These are phyloP conservation scores for Claviceps monticola DNA, from an alignment of 2,329 filamentous ascomycete genomes.

Conservation along the genomic window DNA sequence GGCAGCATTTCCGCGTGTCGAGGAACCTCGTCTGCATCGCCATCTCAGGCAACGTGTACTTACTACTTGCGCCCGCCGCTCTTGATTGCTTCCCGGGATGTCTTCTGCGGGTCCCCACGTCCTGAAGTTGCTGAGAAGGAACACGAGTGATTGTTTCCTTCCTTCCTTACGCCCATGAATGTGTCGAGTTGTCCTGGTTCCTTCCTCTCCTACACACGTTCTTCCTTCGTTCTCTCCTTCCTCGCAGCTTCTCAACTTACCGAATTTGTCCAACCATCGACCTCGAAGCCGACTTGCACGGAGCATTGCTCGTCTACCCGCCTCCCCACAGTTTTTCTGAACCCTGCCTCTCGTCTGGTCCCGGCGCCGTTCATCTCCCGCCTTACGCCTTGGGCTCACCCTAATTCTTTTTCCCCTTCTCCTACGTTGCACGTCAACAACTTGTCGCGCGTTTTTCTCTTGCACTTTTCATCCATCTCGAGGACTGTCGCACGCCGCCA, in stretches of 20 bases:
- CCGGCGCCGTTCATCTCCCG: constrained; percentile 9
- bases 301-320: constrained; percentile 4
- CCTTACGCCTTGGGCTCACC: constrained; percentile 7
- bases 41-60: constrained; percentile 2
- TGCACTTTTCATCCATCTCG: constrained; percentile 3
- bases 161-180: neutral
- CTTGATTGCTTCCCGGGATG: constrained; percentile 1
- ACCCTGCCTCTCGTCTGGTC: constrained; percentile 7
- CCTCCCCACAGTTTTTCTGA: constrained; percentile 9
- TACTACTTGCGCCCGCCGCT: constrained; percentile 4
- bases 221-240: too few species aligned
- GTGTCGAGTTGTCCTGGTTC: neutral
- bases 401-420: constrained; percentile 14
- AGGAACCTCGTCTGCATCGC: constrained; percentile 6
- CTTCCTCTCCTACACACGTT: neutral
- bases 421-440: constrained; percentile 13
- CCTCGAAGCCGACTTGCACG: neutral
- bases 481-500: constrained; percentile 5
- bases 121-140: neutral
- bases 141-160: neutral
- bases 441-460: constrained; percentile 9
- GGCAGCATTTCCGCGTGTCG: neutral
- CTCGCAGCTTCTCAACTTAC: too few species aligned
- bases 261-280: too few species aligned
- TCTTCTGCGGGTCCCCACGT: neutral